Evolutionary conservation across 148 eudicot species (phyloP).

Genomic region (Euryodendron excelsum): DNA sequence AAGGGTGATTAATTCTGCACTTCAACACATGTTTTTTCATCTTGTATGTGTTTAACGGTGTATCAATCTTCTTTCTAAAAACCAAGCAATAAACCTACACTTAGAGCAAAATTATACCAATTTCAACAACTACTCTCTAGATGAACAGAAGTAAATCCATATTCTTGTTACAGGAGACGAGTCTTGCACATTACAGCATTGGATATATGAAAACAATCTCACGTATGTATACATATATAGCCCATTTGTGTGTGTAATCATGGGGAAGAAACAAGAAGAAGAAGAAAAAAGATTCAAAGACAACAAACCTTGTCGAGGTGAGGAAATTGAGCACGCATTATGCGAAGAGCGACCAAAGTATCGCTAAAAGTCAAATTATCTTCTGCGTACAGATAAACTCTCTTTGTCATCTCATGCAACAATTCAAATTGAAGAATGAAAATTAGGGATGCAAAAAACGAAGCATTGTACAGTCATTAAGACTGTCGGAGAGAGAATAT

Average conservation of each 20-base stretch:
- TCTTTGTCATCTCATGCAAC: not conserved
- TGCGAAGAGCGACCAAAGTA: conserved; percentile 76
- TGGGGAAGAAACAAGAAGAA: not conserved
- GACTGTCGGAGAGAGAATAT: too few species aligned
- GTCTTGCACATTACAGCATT: not conserved
- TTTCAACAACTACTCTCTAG: too few species aligned
- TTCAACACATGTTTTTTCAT: too few species aligned
- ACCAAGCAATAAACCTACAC: too few species aligned
- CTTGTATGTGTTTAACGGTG: too few species aligned
- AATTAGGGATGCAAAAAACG: not conserved
- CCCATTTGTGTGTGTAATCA: not conserved
- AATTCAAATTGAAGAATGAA: not conserved
- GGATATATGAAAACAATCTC: not conserved
- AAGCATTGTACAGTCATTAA: not conserved
- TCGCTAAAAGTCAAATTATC: conserved; percentile 74
- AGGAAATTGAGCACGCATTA: conserved; percentile 96
- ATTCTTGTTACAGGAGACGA: not conserved
- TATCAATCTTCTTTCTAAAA: too few species aligned
- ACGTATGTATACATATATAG: not conserved
- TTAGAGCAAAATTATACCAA: too few species aligned
- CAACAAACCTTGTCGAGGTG: conserved; percentile 56
- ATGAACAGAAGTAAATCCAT: not conserved
- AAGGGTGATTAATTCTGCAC: too few species aligned
- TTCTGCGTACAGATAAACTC: conserved; percentile 40
- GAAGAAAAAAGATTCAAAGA: too few species aligned